These are phyloP conservation scores for Blastomyces parvus DNA, from an alignment of 2,329 filamentous ascomycete species.

Conservation along the genomic window DNA sequence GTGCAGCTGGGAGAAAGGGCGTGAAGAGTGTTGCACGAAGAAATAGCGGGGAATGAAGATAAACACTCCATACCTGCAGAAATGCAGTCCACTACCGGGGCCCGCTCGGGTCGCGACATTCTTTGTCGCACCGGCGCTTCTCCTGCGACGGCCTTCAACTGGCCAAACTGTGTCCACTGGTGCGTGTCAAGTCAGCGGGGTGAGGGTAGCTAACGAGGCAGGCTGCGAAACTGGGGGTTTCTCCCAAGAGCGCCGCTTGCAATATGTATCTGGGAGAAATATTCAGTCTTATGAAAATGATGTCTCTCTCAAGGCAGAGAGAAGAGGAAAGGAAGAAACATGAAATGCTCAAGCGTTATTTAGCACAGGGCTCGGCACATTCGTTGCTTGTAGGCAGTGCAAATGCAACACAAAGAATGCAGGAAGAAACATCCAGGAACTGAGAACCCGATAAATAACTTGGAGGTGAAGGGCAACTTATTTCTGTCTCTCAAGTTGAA, in stretches of 20 bases:
- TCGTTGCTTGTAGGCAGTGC: neutral
- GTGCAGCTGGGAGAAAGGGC: neutral
- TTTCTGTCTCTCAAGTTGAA: neutral
- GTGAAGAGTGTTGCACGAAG: neutral
- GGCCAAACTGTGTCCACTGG: neutral
- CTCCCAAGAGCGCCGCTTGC: neutral
- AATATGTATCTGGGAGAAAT: neutral
- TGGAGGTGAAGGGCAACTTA: neutral
- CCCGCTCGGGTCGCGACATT: neutral
- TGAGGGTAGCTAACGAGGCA: too few species aligned
- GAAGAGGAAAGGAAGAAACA: neutral
- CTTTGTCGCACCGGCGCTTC: neutral
- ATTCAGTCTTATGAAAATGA: neutral
- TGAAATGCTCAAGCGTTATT: neutral
- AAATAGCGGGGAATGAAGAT: neutral
- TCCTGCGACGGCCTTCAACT: neutral
- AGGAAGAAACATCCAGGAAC: neutral
- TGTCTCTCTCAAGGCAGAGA: neutral
- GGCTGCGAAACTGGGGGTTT: neutral
- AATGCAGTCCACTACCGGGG: slow-evolving; percentile 3
- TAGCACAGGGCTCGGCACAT: neutral
- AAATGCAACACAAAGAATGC: neutral
- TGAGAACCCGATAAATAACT: neutral
- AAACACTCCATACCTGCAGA: slow-evolving; percentile 4
- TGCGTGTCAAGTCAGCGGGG: too few species aligned